Evolutionary conservation across 768 basidiomycete genomes (phyloP).

Genomic region (Russula compacta): DNA sequence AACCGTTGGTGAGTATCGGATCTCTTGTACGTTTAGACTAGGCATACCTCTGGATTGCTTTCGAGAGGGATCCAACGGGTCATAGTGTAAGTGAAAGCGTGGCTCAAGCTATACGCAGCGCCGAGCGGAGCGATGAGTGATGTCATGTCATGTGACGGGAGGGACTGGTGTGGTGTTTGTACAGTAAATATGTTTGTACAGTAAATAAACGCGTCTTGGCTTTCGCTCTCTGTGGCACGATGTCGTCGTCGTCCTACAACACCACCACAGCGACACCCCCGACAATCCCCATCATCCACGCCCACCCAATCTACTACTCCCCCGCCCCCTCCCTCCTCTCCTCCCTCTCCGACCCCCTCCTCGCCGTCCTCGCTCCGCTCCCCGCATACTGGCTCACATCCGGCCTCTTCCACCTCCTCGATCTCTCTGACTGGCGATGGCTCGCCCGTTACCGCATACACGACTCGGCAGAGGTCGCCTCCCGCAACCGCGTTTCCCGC

Average conservation of each 20-base stretch:
- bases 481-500: constrained; percentile 66
- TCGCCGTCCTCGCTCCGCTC: constrained; percentile 68
- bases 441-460: constrained; percentile 84
- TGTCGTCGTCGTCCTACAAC: neutral
- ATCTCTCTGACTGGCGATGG: constrained; percentile 66
- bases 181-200: no score
- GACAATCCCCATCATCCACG: no score
- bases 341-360: constrained; percentile 55
- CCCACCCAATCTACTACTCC: constrained; percentile 47
- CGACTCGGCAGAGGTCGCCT: constrained; percentile 68
- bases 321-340: constrained; percentile 40
- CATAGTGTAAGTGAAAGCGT: neutral
- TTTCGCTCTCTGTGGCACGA: no score
- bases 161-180: neutral
- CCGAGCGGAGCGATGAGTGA: neutral
- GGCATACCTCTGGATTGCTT: constrained; percentile 53
- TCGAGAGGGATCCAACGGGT: constrained; percentile 69
- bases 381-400: constrained; percentile 80
- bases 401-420: constrained; percentile 72
- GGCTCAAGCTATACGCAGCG: no score
- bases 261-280: neutral
- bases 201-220: no score
- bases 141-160: neutral
- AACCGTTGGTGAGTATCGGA: constrained; percentile 20
- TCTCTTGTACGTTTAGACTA: neutral